Evolutionary conservation across 1,139 yeast genomes (phyloP).

Genomic region (Pichia norvegensis): DNA sequence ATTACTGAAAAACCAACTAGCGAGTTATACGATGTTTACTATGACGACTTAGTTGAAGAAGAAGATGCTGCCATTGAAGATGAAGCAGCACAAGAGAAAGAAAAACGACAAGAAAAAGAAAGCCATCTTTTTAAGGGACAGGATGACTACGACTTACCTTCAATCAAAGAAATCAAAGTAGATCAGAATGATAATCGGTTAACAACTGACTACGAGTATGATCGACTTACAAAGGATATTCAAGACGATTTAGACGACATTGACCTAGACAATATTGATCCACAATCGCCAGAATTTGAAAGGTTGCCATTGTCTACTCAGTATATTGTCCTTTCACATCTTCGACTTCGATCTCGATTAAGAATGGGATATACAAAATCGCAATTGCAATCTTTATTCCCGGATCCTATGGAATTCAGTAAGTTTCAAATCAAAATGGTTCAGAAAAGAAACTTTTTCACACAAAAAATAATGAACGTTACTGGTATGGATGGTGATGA

Average conservation of each 20-base stretch:
- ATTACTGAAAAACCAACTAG: slow-evolving; percentile 8
- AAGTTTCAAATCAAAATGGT: slow-evolving; percentile 91
- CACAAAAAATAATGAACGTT: slow-evolving; percentile 78
- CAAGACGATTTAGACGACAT: slow-evolving; percentile 65
- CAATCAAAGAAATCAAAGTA: slow-evolving; percentile 36
- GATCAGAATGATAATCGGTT: slow-evolving; percentile 57
- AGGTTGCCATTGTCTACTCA: slow-evolving; percentile 73
- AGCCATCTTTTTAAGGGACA: slow-evolving; percentile 33
- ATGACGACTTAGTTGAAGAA: slow-evolving; percentile 26
- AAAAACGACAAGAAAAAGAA: slow-evolving; percentile 13
- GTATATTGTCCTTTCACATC: slow-evolving; percentile 77
- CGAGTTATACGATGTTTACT: slow-evolving; percentile 19
- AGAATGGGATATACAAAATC: slow-evolving; percentile 93
- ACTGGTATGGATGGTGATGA: slow-evolving; percentile 71
- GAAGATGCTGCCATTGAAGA: slow-evolving; percentile 16
- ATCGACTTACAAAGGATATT: slow-evolving; percentile 49
- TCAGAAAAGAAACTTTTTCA: slow-evolving; percentile 79
- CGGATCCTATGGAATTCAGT: slow-evolving; percentile 83
- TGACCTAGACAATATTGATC: slow-evolving; percentile 64
- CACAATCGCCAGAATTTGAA: slow-evolving; percentile 57
- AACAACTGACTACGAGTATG: slow-evolving; percentile 65
- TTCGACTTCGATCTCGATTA: slow-evolving; percentile 75
- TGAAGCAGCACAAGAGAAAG: background rate
- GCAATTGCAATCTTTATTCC: slow-evolving; percentile 73
- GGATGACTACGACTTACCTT: slow-evolving; percentile 84